Evolutionary conservation across 257 asterid genomes (phyloP), one percentile per base, ranked within the genome.

Genomic region (Scutellaria minor): DNA sequence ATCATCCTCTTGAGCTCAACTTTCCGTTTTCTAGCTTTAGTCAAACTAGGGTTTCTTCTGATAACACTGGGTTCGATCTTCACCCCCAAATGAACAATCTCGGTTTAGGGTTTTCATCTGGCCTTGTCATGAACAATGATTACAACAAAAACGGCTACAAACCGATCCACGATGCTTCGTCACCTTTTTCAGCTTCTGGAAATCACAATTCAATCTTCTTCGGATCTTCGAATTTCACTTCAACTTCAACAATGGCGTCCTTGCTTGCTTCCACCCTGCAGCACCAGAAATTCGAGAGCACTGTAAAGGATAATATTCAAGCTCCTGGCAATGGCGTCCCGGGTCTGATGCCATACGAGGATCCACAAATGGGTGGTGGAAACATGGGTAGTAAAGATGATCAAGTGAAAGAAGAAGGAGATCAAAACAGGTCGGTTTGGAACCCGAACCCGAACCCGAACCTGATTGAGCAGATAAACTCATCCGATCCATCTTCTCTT

Each of bases 31-130:
- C 86, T 14, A 71, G 70, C 58, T 73, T 72, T 66, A 37, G 68
- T 27, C 61, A 74, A 39, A 44, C 67, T 64, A 83, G 84, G 77
- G 84, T 80, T 72, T 78, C 81, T 0, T 55, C 73, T 0, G 45
- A 48, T 11, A 13, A 20, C 4, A 3, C 73, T 0, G 77, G 76
- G 3, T 78, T 73, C 6, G 82, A 83, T 64, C 77, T 77, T 64
- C 86, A 77, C 11, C 72, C 77, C 5, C 86, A 66, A 57, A 52
- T 78, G 65, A 79, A 64, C 60, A 73, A 53, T 5, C 76, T 85
- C 37, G 90, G 87, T 1, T 60, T 83, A 82, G 89, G 89, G 84
- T 81, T 81, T 72, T 71, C 86, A 2, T 20, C 84, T 1, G 83
- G 79, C 15, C 51, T 70, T 15, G 73, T 14, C 51, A 11, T 56